Conservation (phyloP, 148 eudicot species). For the Vaccinium vitisidaea region DNA sequence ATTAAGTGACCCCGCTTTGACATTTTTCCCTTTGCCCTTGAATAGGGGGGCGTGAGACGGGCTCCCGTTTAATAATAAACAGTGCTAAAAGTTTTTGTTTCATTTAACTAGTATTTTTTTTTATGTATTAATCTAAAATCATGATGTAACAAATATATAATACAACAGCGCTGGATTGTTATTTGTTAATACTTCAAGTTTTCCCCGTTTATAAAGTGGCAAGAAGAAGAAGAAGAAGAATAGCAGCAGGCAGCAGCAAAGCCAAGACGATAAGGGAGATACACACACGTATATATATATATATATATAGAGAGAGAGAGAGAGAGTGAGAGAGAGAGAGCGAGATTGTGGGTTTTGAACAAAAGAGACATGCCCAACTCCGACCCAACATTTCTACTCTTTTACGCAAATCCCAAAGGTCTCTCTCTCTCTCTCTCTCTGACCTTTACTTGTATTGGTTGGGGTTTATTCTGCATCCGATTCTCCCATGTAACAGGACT, state of each 20-base stretch:
- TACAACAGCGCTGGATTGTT: neutral
- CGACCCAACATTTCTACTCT: constrained; percentile 23
- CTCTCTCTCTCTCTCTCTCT: constrained; percentile 1
- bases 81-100: neutral
- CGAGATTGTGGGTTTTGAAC: constrained; percentile 23
- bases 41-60: neutral
- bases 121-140: too few species aligned
- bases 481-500: constrained; percentile 6
- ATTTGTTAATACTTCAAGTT: neutral
- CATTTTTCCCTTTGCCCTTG: neutral
- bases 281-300: neutral
- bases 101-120: too few species aligned
- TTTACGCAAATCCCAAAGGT: constrained; percentile 30
- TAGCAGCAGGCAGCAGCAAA: neutral
- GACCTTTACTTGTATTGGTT: constrained; percentile 9
- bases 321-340: constrained; percentile 10
- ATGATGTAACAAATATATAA: too few species aligned
- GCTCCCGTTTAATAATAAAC: neutral
- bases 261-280: neutral
- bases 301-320: neutral
- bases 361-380: constrained; percentile 32
- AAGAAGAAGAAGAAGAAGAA: neutral
- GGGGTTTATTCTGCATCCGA: constrained; percentile 15
- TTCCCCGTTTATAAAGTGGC: constrained; percentile 1
- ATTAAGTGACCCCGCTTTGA: neutral